Evolutionary conservation across 257 asterid genomes (phyloP).

Genomic region (Petunia axillaris): DNA sequence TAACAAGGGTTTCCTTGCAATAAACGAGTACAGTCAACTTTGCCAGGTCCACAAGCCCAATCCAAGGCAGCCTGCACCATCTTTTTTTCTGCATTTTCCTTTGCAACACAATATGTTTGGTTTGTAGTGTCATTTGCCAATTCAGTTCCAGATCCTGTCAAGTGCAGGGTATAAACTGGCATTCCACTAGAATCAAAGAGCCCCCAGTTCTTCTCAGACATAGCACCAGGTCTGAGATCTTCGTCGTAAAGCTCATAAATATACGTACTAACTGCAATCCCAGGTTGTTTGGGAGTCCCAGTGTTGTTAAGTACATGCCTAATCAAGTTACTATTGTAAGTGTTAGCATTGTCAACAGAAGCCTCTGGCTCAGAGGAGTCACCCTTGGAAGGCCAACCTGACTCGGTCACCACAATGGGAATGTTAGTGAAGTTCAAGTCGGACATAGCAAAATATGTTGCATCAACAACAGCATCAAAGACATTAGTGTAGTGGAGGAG

Average conservation of each 20-base stretch:
- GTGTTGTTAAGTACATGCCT: slow-evolving; percentile 72
- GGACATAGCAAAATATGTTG: slow-evolving; percentile 87
- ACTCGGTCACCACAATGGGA: slow-evolving; percentile 71
- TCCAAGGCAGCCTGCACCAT: slow-evolving; percentile 90
- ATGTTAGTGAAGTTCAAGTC: slow-evolving; percentile 75
- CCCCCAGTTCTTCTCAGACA: slow-evolving; percentile 96
- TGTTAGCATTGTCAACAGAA: slow-evolving; percentile 73
- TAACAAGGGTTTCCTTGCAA: slow-evolving; percentile 77
- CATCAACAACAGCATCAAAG: slow-evolving; percentile 88
- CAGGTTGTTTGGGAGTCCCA: slow-evolving; percentile 94
- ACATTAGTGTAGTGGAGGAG: slow-evolving; percentile 93
- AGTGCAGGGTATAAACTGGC: slow-evolving; percentile 67
- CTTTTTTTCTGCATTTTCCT: slow-evolving; percentile 64
- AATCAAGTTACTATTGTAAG: slow-evolving; percentile 87
- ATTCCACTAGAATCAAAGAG: slow-evolving; percentile 71
- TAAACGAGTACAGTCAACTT: slow-evolving; percentile 73
- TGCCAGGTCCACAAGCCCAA: slow-evolving; percentile 97
- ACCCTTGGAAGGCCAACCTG: slow-evolving; percentile 99
- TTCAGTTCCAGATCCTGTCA: slow-evolving; percentile 80
- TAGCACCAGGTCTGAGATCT: slow-evolving; percentile 68
- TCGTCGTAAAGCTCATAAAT: slow-evolving; percentile 90
- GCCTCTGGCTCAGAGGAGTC: slow-evolving; percentile 75
- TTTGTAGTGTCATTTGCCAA: slow-evolving; percentile 87
- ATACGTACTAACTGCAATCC: slow-evolving; percentile 75
- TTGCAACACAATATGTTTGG: slow-evolving; percentile 83